These are phyloP conservation scores for Trametes cingulata DNA, from an alignment of 768 basidiomycete genomes.

Conservation along the genomic window DNA sequence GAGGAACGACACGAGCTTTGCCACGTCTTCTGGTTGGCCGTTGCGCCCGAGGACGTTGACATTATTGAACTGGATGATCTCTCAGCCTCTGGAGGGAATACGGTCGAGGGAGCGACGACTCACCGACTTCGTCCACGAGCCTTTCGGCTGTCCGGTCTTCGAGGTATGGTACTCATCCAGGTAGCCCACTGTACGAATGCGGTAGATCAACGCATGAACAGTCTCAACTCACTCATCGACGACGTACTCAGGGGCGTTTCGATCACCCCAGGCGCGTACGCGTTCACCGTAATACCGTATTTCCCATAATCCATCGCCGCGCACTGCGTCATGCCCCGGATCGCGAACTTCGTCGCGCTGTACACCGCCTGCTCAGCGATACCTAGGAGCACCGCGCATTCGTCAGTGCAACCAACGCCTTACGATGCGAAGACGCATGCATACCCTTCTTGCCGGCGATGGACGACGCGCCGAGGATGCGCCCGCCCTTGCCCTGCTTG, in stretches of 20 bases:
- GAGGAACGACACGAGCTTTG: constrained; percentile 33
- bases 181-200: background rate
- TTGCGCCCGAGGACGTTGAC: constrained; percentile 25
- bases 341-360: constrained; percentile 33
- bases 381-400: background rate
- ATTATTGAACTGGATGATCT: constrained; percentile 6
- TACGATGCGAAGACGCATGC: background rate
- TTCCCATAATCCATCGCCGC: constrained; percentile 30
- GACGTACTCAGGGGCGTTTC: constrained; percentile 24
- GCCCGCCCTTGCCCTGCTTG: constrained; percentile 40
- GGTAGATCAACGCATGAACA: background rate
- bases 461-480: constrained; percentile 40
- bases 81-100: too few species aligned
- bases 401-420: background rate
- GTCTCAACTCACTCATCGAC: background rate
- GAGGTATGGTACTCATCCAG: constrained; percentile 20
- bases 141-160: constrained; percentile 12
- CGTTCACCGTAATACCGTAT: constrained; percentile 32
- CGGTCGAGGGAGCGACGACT: background rate
- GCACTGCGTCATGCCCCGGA: constrained; percentile 32
- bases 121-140: constrained; percentile 14
- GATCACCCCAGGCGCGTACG: constrained; percentile 32
- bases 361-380: constrained; percentile 22
- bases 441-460: constrained; percentile 27
- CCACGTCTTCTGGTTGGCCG: constrained; percentile 35